Conservation (phyloP, 73 alveolate genomes). For the Symbiodinium pilosum region DNA sequence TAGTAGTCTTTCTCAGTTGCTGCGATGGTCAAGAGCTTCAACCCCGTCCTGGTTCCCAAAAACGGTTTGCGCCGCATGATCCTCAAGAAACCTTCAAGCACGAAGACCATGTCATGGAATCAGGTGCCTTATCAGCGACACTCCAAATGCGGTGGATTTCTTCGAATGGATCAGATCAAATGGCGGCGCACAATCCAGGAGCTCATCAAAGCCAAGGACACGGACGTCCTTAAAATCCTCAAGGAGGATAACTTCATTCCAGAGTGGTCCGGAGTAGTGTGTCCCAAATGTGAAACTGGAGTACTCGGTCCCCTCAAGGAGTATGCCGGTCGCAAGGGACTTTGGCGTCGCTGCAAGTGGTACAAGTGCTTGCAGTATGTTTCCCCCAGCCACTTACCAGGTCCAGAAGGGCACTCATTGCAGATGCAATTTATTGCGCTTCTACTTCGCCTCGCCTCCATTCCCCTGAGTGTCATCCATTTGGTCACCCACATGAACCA, state of each 20-base stretch:
- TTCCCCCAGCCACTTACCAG: not conserved
- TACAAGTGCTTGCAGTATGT: not conserved
- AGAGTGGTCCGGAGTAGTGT: not conserved
- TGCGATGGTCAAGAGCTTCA: too few species aligned
- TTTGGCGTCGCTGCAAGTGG: not conserved
- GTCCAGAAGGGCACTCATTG: not conserved
- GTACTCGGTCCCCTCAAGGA: not conserved
- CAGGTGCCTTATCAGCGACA: not conserved
- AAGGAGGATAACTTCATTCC: not conserved
- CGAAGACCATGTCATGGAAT: not conserved
- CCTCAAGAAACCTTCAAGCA: not conserved
- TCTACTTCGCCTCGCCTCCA: not conserved
- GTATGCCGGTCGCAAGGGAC: not conserved
- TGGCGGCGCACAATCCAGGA: conserved; percentile 25
- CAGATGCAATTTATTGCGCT: not conserved
- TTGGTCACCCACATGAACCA: not conserved
- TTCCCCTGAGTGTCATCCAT: not conserved
- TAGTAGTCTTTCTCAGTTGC: too few species aligned
- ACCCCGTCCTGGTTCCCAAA: not conserved
- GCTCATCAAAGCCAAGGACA: not conserved
- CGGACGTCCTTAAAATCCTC: not conserved
- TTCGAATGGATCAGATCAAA: not conserved
- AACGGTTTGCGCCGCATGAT: not conserved
- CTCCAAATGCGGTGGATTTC: too few species aligned
- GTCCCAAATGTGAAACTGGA: conserved; percentile 16